Conservation (phyloP, 2,329 filamentous ascomycete species). For the Daldinia sp. region DNA sequence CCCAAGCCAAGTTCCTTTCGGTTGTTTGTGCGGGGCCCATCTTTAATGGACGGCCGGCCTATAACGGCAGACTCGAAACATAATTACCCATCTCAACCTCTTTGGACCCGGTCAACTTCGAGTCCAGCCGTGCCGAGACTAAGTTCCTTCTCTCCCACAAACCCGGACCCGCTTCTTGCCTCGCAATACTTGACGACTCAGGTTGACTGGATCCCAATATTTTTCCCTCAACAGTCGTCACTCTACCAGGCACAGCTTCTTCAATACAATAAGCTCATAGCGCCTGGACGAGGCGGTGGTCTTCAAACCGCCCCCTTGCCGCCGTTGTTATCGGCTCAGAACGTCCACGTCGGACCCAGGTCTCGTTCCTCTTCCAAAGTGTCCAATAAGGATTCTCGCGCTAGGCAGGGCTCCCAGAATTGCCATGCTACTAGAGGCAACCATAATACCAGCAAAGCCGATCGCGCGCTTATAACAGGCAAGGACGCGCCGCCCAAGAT, state of each 20-base stretch:
- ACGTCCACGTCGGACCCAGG: conserved; percentile 64
- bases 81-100: conserved; percentile 53
- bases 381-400: conserved; percentile 61
- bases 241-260: conserved; percentile 69
- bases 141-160: conserved; percentile 40
- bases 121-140: conserved; percentile 48
- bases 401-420: conserved; percentile 59
- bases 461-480: conserved; percentile 67
- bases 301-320: conserved; percentile 65
- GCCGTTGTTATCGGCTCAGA: conserved; percentile 63
- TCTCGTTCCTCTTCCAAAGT: conserved; percentile 68
- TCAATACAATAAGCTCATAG: conserved; percentile 72
- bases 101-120: conserved; percentile 52
- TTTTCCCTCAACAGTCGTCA: conserved; percentile 66
- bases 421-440: conserved; percentile 72
- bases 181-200: conserved; percentile 50
- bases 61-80: conserved; percentile 59
- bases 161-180: conserved; percentile 36
- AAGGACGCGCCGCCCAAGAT: conserved; percentile 63
- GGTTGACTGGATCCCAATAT: conserved; percentile 63
- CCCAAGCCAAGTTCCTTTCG: conserved; percentile 34
- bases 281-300: conserved; percentile 62
- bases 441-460: conserved; percentile 65
- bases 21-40: conserved; percentile 44
- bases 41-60: conserved; percentile 62